Evolutionary conservation across 768 basidiomycete species (phyloP), one percentile per base, ranked within the genome.

Genomic region (Daedaleopsis nitida): DNA sequence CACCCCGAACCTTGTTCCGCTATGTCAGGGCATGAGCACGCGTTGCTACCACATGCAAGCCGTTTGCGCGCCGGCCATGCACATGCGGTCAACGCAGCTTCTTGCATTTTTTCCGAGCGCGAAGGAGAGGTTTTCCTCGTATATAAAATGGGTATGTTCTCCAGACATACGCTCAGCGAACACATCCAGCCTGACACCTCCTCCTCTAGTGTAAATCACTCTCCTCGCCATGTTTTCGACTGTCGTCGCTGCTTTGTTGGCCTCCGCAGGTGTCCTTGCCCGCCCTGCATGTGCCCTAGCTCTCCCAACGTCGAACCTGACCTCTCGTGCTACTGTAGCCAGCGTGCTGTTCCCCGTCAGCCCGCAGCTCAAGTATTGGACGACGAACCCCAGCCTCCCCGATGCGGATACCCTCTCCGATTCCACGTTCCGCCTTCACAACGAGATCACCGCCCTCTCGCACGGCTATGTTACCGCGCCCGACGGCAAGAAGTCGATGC

Each of bases 381-480:
- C 72, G 16, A 72, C 71, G 10, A 49, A 62, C 32, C 34, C 66
- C 14, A 53, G 52, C 52, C 57, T 65, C n/a, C 12, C 53, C 3
- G 65, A 52, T 21, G 56, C 66, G 4, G 58, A 70, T 24, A 68
- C 70, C 2, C 57, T 73, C 32, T 58, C 65, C 21, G 71, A 73
- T 55, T 50, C 63, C 14, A 73, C 72, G 9, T 64, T 72, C 64
- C 68, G 66, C 14, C 68, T 67, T 4, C 58, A 55, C 48, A 69
- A 69, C 34, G 32, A 62, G 35, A 69, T 70, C 51, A 63, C 60
- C 7, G 64, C 65, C 24, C 64, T 72, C 45, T 32, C 68, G n/a
- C 71, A 72, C 57, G 39, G 50, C 7, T 68, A 67, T 56, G 66
- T 70, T 13, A 57, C 55, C 16, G 71, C 72, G 7, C 67, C 69